Evolutionary conservation across 306 rosid genomes (phyloP), one percentile per base, ranked within the genome.

Genomic region (Dicorynia guianensis): DNA sequence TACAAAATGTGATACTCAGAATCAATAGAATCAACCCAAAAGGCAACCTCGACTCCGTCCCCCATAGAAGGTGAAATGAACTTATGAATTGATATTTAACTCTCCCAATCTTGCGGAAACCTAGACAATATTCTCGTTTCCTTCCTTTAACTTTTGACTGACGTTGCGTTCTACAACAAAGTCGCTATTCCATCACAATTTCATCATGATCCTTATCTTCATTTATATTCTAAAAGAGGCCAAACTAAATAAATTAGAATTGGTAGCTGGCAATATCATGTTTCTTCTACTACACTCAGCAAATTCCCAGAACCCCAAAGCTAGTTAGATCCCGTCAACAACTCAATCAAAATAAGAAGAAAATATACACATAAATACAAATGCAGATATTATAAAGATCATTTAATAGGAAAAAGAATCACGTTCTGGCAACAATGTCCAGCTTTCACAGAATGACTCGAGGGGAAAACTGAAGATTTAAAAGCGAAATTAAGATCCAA

Each of bases 281-380:
- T 12, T 55, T 55, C 12, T 17, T 55, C 60, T 18, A 55, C 35
- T 55, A 3, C 60, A 55, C 9, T 17, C 8, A 5, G 18, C 40
- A 58, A 5, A 13, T 13, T 5, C n/a, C 69, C 25, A 40, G 69
- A 18, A 63, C 11, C 17, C 34, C 30, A 15, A 56, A 63, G 4
- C 47, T 18, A 9, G 18, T 35, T 0, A 75, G 81, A 79, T 83
- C 75, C 43, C 57, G 30, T 57, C 4, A 65, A 19, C 1, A 57
- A 13, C 10, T 46, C 2, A 2, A 7, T 7, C n/a, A 19, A 18
- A 59, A 48, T 0, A 38, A 7, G 46, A 8, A 8, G 4, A 17
- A 15, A 52, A 25, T 74, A 79, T 25, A 15, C 6, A 17, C n/a
- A 5, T 25, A 25, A 1, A 25, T 25, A 25, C 30, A 25, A 25